These are phyloP conservation scores for Sugiyamaella paludigena DNA, from an alignment of 1,139 yeast genomes.

Conservation along the genomic window DNA sequence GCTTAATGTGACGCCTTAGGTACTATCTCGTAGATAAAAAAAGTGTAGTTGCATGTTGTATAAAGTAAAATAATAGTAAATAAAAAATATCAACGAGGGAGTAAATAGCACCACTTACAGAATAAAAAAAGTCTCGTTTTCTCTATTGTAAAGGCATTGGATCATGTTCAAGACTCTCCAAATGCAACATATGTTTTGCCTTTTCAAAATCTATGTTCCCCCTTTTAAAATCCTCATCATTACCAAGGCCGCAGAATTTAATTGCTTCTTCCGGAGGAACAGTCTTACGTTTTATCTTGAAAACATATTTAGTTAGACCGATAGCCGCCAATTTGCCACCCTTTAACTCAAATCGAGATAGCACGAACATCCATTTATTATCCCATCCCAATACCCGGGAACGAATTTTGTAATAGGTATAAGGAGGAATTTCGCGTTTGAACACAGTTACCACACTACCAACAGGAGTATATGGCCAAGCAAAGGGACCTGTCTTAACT, in stretches of 20 bases:
- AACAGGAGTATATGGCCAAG: slow-evolving; percentile 71
- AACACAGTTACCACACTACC: slow-evolving; percentile 70
- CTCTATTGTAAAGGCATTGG: too few relatives aligned
- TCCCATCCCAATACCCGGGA: slow-evolving; percentile 80
- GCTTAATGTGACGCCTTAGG: too few relatives aligned
- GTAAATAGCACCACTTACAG: too few relatives aligned
- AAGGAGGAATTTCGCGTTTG: slow-evolving; percentile 69
- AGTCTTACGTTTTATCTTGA: slow-evolving; percentile 71
- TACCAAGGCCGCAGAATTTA: slow-evolving; percentile 54
- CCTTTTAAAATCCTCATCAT: slow-evolving; percentile 49
- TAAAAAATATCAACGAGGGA: too few relatives aligned
- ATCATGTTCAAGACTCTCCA: slow-evolving; percentile 35
- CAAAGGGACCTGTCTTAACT: slow-evolving; percentile 42
- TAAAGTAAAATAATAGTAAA: too few relatives aligned
- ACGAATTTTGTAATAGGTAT: slow-evolving; percentile 53
- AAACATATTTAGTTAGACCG: slow-evolving; percentile 74
- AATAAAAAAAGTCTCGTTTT: too few relatives aligned
- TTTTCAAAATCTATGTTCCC: slow-evolving; percentile 41
- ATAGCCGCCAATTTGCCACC: slow-evolving; percentile 51
- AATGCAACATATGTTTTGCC: slow-evolving; percentile 39
- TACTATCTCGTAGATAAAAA: too few relatives aligned
- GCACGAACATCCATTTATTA: slow-evolving; percentile 77
- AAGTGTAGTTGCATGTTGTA: too few relatives aligned
- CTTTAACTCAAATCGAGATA: slow-evolving; percentile 58
- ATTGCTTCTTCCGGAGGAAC: slow-evolving; percentile 62